Conservation (phyloP, 2,329 filamentous ascomycete species). For the Septoria linicola region DNA sequence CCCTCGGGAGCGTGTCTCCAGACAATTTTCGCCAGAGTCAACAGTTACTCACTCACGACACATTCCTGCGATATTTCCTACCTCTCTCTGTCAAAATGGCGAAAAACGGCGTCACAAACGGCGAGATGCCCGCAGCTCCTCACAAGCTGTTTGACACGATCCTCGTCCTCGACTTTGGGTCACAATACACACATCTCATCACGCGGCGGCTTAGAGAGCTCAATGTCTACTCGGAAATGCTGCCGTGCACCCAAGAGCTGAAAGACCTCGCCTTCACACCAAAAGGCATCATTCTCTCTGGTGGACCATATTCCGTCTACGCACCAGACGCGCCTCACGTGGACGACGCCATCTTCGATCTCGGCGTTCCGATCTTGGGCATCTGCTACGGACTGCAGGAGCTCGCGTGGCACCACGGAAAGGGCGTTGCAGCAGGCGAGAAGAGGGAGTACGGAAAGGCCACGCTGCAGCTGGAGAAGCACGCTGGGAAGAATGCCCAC, state of each 20-base stretch:
- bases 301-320: constrained; percentile 77
- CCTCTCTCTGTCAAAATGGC: constrained; percentile 25
- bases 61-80: neutral
- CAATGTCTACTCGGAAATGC: constrained; percentile 83
- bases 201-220: constrained; percentile 72
- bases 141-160: constrained; percentile 64
- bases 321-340: constrained; percentile 74
- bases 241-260: constrained; percentile 81
- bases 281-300: constrained; percentile 77
- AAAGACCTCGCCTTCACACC: constrained; percentile 75
- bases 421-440: constrained; percentile 67
- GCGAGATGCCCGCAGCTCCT: constrained; percentile 45
- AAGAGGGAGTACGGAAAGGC: constrained; percentile 72
- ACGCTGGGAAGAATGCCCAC: constrained; percentile 57
- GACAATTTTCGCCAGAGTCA: neutral
- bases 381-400: constrained; percentile 70
- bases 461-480: constrained; percentile 60
- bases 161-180: constrained; percentile 70
- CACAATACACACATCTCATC: constrained; percentile 73
- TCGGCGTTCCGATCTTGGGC: constrained; percentile 61
- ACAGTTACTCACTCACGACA: neutral
- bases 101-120: constrained; percentile 36
- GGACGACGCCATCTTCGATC: constrained; percentile 77
- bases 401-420: constrained; percentile 67
- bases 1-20: too few relatives aligned